These are phyloP conservation scores for Bimuria novae-zelandiae DNA, from an alignment of 2,329 filamentous ascomycete species.

Conservation along the genomic window DNA sequence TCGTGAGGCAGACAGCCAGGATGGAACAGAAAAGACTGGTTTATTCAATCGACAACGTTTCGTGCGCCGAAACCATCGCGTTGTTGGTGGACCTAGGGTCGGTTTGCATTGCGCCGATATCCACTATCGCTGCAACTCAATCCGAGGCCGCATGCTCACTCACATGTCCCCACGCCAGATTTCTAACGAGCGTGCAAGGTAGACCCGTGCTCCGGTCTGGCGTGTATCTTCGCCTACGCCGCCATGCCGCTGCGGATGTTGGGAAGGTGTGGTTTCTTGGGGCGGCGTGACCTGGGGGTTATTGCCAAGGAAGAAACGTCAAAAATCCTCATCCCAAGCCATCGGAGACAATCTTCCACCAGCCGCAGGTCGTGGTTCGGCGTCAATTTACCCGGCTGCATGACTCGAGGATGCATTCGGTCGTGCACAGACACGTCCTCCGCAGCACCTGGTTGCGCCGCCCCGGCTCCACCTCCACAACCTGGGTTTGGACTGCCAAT, in stretches of 20 bases:
- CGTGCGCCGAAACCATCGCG: not conserved
- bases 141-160: not conserved
- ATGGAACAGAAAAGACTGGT: not conserved
- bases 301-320: not conserved
- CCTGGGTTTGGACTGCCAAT: too few relatives aligned
- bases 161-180: too few relatives aligned
- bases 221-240: too few relatives aligned
- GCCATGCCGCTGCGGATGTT: too few relatives aligned
- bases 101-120: not conserved
- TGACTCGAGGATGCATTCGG: not conserved
- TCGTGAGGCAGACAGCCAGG: too few relatives aligned
- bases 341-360: slow-evolving; percentile 15
- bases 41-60: not conserved
- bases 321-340: slow-evolving; percentile 3
- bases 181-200: too few relatives aligned
- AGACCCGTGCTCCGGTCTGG: too few relatives aligned
- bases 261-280: too few relatives aligned
- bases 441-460: too few relatives aligned
- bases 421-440: not conserved
- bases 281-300: too few relatives aligned
- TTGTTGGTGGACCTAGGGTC: not conserved
- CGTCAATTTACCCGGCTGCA: slow-evolving; percentile 17
- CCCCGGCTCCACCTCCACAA: slow-evolving; percentile 7
- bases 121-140: not conserved
- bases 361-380: slow-evolving; percentile 6